phyloP scores from a whole-genome alignment of 441 rosid genomes.

The Flueggea neowawraea region DNA sequence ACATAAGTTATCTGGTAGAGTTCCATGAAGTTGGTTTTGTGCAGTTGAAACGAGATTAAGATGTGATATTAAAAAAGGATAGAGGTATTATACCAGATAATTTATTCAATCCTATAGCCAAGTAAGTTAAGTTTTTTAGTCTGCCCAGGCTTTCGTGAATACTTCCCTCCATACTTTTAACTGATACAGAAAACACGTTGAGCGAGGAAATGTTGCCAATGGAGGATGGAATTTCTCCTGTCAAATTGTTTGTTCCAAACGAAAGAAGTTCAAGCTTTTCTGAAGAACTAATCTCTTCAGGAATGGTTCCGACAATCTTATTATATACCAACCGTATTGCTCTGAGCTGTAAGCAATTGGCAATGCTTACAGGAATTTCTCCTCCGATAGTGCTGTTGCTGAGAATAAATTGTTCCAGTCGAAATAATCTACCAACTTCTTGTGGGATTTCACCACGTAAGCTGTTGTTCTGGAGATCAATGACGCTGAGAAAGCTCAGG shows the following conservation, averaged over 20 bases:
- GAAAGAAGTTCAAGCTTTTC: background rate
- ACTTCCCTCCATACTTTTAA: constrained; percentile 1
- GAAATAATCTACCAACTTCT: too few species aligned
- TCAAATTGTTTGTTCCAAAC: constrained; percentile 5
- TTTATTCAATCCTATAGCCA: background rate
- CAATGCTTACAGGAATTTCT: too few species aligned
- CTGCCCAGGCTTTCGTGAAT: constrained; percentile 14
- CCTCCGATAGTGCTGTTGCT: background rate
- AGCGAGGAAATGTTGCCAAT: constrained; percentile 20
- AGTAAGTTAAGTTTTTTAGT: background rate
- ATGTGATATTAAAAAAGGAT: constrained; percentile 15
- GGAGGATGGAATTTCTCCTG: constrained; percentile 12
- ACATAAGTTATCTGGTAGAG: too few species aligned
- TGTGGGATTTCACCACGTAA: too few species aligned
- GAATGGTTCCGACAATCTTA: too few species aligned
- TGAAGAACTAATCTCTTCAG: background rate
- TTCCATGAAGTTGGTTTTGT: constrained; percentile 1
- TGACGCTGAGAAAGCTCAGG: too few species aligned
- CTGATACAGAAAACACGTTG: accelerated
- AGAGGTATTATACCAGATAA: constrained; percentile 1
- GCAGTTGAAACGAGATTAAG: accelerated
- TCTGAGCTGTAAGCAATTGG: too few species aligned
- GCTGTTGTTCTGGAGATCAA: too few species aligned
- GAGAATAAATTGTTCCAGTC: too few species aligned
- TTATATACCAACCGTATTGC: too few species aligned